Conservation (phyloP, 2,329 filamentous ascomycete species). For the Sporothrix phasma region DNA sequence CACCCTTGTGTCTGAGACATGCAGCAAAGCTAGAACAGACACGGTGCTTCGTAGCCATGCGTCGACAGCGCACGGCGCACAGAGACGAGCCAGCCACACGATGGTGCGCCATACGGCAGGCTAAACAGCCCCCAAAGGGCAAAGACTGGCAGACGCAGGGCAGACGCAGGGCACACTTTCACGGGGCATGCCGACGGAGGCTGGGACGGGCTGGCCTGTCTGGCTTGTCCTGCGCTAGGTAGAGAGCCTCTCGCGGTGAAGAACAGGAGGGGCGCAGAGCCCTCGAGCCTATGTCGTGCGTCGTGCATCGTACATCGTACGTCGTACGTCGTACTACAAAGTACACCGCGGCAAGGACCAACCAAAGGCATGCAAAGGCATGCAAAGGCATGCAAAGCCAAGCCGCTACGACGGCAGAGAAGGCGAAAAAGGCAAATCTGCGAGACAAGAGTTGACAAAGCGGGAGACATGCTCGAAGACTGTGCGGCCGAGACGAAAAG, state of each 20-base stretch:
- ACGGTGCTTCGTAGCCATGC: background rate
- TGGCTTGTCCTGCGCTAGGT: background rate
- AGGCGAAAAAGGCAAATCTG: background rate
- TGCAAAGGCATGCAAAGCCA: too few species aligned
- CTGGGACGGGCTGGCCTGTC: background rate
- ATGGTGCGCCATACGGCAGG: too few species aligned
- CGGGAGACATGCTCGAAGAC: background rate
- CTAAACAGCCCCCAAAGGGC: too few species aligned
- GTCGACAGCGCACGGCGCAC: background rate
- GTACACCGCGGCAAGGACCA: too few species aligned
- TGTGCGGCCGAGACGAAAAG: background rate
- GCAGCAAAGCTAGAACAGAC: background rate
- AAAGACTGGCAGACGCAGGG: background rate
- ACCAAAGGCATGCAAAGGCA: background rate
- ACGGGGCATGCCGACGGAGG: background rate
- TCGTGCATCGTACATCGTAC: too few species aligned
- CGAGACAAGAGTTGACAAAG: background rate
- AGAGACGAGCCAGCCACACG: too few species aligned
- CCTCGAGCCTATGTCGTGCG: too few species aligned
- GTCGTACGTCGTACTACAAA: too few species aligned
- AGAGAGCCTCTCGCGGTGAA: background rate
- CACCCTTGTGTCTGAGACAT: background rate
- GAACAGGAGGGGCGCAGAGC: background rate
- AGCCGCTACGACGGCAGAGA: background rate
- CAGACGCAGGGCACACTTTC: background rate